Conservation (phyloP, 116 monocot species). For the Dioscorea cayenensis region DNA sequence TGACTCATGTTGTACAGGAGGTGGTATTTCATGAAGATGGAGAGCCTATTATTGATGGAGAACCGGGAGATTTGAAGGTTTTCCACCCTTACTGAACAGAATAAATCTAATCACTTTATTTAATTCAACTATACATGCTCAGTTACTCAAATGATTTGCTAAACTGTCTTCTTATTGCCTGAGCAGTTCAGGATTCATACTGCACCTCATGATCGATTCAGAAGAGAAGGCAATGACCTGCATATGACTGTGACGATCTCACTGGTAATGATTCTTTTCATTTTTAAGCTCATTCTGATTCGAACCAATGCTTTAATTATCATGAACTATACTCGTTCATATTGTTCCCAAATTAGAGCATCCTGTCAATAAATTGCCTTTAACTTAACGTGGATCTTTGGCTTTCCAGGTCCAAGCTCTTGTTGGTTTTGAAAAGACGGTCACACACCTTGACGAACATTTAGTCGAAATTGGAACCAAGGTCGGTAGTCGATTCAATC, state of each 20-base stretch:
- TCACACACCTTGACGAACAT: slow-evolving; percentile 84
- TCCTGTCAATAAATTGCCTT: neutral
- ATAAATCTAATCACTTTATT: neutral
- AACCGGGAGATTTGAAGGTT: slow-evolving; percentile 97
- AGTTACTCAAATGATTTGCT: neutral
- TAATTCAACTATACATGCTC: neutral
- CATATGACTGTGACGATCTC: slow-evolving; percentile 87
- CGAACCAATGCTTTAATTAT: neutral
- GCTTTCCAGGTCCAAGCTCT: slow-evolving; percentile 77
- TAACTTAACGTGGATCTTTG: neutral
- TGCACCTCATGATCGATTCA: slow-evolving; percentile 76
- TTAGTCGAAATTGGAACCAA: slow-evolving; percentile 68
- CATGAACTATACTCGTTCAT: too few relatives aligned
- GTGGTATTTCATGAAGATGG: slow-evolving; percentile 94
- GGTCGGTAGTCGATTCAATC: slow-evolving; percentile 22
- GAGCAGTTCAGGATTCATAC: slow-evolving; percentile 90
- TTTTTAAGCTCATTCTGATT: neutral
- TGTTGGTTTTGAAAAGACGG: slow-evolving; percentile 91
- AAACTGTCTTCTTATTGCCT: slow-evolving; percentile 9
- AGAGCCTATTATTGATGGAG: slow-evolving; percentile 94
- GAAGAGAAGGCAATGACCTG: slow-evolving; percentile 88
- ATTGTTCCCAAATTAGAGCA: too few relatives aligned
- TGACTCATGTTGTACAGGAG: slow-evolving; percentile 41
- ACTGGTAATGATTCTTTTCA: slow-evolving; percentile 43
- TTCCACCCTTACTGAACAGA: neutral